Conservation (phyloP, 2,329 filamentous ascomycete species). For the Pseudocercospora musae region DNA sequence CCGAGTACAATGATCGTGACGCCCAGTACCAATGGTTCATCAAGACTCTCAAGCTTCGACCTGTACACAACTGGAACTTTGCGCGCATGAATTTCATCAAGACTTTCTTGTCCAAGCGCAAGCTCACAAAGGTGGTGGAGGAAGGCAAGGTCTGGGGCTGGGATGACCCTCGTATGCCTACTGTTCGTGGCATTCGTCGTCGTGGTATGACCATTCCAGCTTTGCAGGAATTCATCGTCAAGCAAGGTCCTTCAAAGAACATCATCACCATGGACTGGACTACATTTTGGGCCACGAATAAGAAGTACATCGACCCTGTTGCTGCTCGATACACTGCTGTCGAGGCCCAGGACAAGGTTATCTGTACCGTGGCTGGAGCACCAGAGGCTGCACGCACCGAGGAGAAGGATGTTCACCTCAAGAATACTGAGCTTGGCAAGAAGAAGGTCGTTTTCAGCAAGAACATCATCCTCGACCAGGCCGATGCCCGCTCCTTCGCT, state of each 20-base stretch:
- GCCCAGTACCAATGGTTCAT: conserved; percentile 85
- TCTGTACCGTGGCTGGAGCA: conserved; percentile 31
- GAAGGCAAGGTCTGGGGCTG: conserved; percentile 74
- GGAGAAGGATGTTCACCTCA: conserved; percentile 81
- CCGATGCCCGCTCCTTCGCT: conserved; percentile 76
- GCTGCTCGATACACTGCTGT: conserved; percentile 55
- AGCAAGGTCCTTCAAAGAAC: conserved; percentile 79
- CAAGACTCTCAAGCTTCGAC: conserved; percentile 67
- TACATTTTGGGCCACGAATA: conserved; percentile 55
- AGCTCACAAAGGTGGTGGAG: conserved; percentile 79
- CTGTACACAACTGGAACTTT: conserved; percentile 84
- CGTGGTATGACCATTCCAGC: conserved; percentile 77
- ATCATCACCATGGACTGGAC: conserved; percentile 83
- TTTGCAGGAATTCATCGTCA: conserved; percentile 77
- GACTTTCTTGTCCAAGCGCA: conserved; percentile 81
- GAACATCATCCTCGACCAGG: conserved; percentile 78
- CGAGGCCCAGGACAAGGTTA: conserved; percentile 64
- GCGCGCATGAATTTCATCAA: conserved; percentile 78
- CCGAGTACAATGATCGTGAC: conserved; percentile 84
- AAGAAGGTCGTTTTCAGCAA: conserved; percentile 82
- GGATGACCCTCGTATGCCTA: conserved; percentile 86
- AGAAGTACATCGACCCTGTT: conserved; percentile 52
- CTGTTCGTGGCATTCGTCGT: conserved; percentile 72
- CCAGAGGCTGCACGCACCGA: conserved; percentile 53
- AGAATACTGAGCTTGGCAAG: conserved; percentile 78